phyloP scores from a whole-genome alignment of 805 yeast species.

The Saccharomycopsis fodiens region DNA sequence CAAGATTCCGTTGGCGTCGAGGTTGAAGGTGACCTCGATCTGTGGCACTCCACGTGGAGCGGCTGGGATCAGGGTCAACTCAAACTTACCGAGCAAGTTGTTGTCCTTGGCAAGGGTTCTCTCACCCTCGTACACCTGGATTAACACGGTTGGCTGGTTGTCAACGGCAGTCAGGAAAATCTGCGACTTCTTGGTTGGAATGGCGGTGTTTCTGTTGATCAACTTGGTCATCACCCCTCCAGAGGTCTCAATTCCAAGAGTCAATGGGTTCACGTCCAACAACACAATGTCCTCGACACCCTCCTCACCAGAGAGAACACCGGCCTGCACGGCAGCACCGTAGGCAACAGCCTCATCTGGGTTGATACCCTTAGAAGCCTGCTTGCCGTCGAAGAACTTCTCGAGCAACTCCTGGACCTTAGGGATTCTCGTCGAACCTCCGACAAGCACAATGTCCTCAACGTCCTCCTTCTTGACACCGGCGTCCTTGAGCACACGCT shows the following conservation, averaged over 20 bases:
- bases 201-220: constrained; percentile 90
- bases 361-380: constrained; percentile 94
- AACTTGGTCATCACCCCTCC: constrained; percentile 97
- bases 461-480: constrained; percentile 80
- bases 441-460: constrained; percentile 93
- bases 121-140: constrained; percentile 95
- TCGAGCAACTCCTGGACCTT: constrained; percentile 92
- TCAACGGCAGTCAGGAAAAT: constrained; percentile 94
- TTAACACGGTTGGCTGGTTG: constrained; percentile 91
- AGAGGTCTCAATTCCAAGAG: constrained; percentile 92
- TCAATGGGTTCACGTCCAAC: constrained; percentile 89
- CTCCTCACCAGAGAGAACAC: constrained; percentile 92
- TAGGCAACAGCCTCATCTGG: constrained; percentile 99
- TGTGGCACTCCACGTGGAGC: constrained; percentile 92
- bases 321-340: constrained; percentile 99
- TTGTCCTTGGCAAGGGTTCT: constrained; percentile 92
- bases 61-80: constrained; percentile 80
- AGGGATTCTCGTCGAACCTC: constrained; percentile 99
- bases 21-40: constrained; percentile 81
- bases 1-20: constrained; percentile 82
- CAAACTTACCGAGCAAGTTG: constrained; percentile 82
- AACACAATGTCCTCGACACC: constrained; percentile 86
- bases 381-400: constrained; percentile 86
- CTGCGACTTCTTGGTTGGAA: constrained; percentile 93
- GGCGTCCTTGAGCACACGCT: constrained; percentile 90